Conservation (phyloP, 2,329 filamentous ascomycete genomes). For the Beauveria australis region DNA sequence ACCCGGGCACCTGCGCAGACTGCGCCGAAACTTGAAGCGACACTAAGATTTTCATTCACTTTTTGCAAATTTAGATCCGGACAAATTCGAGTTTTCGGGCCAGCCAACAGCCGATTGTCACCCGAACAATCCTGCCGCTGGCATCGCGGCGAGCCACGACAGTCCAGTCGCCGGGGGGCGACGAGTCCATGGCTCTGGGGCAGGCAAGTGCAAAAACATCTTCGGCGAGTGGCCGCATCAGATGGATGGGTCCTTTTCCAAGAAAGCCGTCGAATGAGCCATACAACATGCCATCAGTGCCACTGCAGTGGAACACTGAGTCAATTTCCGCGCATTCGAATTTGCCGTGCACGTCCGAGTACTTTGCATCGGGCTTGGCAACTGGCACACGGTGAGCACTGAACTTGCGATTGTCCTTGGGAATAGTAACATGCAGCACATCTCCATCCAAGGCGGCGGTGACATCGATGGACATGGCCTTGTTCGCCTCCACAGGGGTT, state of each 20-base stretch:
- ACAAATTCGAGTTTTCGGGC: slow-evolving; percentile 21
- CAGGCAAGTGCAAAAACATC: slow-evolving; percentile 31
- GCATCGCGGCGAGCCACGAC: slow-evolving; percentile 25
- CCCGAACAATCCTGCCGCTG: slow-evolving; percentile 17
- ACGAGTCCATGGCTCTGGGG: slow-evolving; percentile 31
- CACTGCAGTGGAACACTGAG: slow-evolving; percentile 27
- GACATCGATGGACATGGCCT: slow-evolving; percentile 18
- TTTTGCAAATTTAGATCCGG: neutral
- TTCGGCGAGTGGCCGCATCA: slow-evolving; percentile 29
- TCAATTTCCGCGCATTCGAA: slow-evolving; percentile 29
- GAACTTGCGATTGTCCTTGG: slow-evolving; percentile 16
- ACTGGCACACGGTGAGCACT: slow-evolving; percentile 1
- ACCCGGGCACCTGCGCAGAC: no score
- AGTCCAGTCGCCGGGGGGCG: slow-evolving; percentile 35
- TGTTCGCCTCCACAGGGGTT: slow-evolving; percentile 14
- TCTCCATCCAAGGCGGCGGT: slow-evolving; percentile 23
- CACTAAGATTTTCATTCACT: no score
- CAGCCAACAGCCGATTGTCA: slow-evolving; percentile 33
- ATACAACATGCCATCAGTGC: slow-evolving; percentile 29
- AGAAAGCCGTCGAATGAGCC: slow-evolving; percentile 34
- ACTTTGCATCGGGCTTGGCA: slow-evolving; percentile 6
- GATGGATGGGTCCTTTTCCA: slow-evolving; percentile 27
- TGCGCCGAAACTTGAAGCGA: neutral
- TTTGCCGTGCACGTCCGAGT: slow-evolving; percentile 23
- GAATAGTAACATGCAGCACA: slow-evolving; percentile 19